These are phyloP conservation scores for Xylariaceae sp. DNA, from an alignment of 2,329 filamentous ascomycete genomes.

Conservation along the genomic window DNA sequence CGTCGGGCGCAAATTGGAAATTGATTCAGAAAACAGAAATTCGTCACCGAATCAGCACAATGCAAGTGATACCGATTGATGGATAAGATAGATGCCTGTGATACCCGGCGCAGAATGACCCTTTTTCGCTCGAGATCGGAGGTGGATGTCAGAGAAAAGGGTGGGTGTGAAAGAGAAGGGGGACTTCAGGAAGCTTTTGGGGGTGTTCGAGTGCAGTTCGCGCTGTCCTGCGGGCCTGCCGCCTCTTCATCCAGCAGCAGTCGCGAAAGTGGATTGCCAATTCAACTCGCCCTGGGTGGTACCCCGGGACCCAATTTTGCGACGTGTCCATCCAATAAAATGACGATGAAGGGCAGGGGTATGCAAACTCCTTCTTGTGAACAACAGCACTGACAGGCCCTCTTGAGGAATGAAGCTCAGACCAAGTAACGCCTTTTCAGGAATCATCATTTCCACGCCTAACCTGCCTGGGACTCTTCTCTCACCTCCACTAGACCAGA, in stretches of 20 bases:
- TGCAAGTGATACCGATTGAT: constrained; percentile 15
- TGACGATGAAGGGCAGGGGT: neutral
- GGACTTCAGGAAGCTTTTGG: constrained; percentile 16
- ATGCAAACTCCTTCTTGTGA: no score
- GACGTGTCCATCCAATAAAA: constrained; percentile 1
- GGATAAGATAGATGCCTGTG: constrained; percentile 19
- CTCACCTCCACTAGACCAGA: neutral
- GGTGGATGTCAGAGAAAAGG: constrained; percentile 26
- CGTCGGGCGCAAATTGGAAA: constrained; percentile 12
- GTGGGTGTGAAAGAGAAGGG: constrained; percentile 18
- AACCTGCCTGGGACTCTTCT: neutral
- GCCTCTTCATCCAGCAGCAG: constrained; percentile 9
- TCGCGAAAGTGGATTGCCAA: constrained; percentile 27
- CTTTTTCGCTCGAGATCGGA: constrained; percentile 13
- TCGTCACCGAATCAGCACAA: constrained; percentile 11
- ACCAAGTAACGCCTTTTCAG: constrained; percentile 5
- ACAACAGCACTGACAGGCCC: no score
- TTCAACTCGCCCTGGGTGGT: constrained; percentile 16
- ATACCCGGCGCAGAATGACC: constrained; percentile 31
- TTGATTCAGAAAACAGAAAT: constrained; percentile 11
- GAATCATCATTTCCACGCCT: neutral
- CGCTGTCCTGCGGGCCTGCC: no score
- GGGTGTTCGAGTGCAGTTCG: constrained; percentile 22
- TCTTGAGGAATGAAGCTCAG: constrained; percentile 11
- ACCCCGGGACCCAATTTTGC: constrained; percentile 15